A percentile compares a stretch with the other conserved stretches of the same genome.
These are phyloP conservation scores for Auricularia cornea DNA, from an alignment of 768 basidiomycete species.

Conservation along the genomic window DNA sequence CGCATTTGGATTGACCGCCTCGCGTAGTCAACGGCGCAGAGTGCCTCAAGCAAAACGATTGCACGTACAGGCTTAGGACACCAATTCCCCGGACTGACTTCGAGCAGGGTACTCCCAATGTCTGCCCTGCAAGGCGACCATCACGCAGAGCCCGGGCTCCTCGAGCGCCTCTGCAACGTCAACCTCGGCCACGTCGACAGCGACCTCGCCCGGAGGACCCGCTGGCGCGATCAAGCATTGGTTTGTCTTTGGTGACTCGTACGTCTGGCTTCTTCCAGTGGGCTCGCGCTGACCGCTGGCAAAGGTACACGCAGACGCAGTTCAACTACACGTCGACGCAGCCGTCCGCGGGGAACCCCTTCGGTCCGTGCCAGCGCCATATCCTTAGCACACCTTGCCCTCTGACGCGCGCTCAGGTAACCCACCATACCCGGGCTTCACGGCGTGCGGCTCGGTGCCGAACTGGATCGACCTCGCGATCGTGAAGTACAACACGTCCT, in stretches of 20 bases:
- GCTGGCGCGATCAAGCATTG: constrained; percentile 34
- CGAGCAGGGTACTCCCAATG: constrained; percentile 34
- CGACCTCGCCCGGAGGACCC: constrained; percentile 10
- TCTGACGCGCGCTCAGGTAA: constrained; percentile 18
- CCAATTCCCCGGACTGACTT: too few relatives aligned
- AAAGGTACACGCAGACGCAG: constrained; percentile 46
- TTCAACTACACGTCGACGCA: constrained; percentile 34
- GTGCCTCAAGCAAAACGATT: constrained; percentile 22
- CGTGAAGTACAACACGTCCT: constrained; percentile 42
- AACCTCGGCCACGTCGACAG: constrained; percentile 12
- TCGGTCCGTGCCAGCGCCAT: constrained; percentile 22
- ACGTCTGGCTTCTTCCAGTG: not conserved
- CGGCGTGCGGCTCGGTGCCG: constrained; percentile 41
- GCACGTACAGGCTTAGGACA: too few relatives aligned
- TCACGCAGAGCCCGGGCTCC: not conserved
- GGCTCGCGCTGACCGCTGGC: constrained; percentile 31
- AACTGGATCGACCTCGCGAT: constrained; percentile 56
- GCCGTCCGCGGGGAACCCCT: constrained; percentile 38
- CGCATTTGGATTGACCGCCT: too few relatives aligned
- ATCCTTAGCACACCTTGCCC: not conserved
- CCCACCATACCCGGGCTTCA: constrained; percentile 44
- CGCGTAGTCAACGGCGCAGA: constrained; percentile 7
- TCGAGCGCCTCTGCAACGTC: constrained; percentile 9
- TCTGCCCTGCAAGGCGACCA: constrained; percentile 12
- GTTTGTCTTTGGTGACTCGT: constrained; percentile 45